Conservation (phyloP, 306 rosid species). For the Chamaecrista fasciculata region DNA sequence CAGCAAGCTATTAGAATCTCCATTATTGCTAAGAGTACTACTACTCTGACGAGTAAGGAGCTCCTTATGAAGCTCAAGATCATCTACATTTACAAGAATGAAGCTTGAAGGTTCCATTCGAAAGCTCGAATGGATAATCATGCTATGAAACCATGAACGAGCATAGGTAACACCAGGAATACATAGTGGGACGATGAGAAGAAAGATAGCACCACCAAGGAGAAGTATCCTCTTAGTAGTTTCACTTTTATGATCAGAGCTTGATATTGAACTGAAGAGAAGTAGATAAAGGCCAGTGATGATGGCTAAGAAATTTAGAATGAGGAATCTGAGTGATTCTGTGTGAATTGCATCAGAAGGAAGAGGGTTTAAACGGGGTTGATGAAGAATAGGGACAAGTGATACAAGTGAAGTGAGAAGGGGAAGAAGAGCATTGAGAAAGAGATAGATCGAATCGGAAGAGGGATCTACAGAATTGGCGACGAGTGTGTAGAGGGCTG, state of each 20-base stretch:
- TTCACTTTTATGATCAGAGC: slow-evolving; percentile 35
- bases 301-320: slow-evolving; percentile 67
- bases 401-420: slow-evolving; percentile 58
- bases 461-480: slow-evolving; percentile 73
- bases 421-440: slow-evolving; percentile 76
- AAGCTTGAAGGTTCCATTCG: slow-evolving; percentile 57
- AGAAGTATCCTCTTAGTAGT: slow-evolving; percentile 48
- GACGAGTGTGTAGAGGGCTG: slow-evolving; percentile 82
- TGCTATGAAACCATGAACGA: slow-evolving; percentile 53
- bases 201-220: slow-evolving; percentile 60
- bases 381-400: slow-evolving; percentile 68
- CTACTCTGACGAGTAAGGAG: slow-evolving; percentile 47
- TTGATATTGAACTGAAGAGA: slow-evolving; percentile 53
- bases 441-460: slow-evolving; percentile 57
- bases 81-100: slow-evolving; percentile 73
- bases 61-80: slow-evolving; percentile 92
- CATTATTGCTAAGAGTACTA: slow-evolving; percentile 34
- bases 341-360: slow-evolving; percentile 58
- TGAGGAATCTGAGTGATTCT: slow-evolving; percentile 70
- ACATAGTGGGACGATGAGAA: slow-evolving; percentile 62
- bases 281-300: slow-evolving; percentile 82
- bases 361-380: slow-evolving; percentile 59
- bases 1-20: slow-evolving; percentile 30
- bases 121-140: slow-evolving; percentile 65
- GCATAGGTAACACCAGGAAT: slow-evolving; percentile 87